A percentile compares a stretch with the other conserved stretches of the same genome.
Evolutionary conservation across 192 early-diverging fungal species (phyloP).

Genomic region (Phlyctochytrium bullatum): DNA sequence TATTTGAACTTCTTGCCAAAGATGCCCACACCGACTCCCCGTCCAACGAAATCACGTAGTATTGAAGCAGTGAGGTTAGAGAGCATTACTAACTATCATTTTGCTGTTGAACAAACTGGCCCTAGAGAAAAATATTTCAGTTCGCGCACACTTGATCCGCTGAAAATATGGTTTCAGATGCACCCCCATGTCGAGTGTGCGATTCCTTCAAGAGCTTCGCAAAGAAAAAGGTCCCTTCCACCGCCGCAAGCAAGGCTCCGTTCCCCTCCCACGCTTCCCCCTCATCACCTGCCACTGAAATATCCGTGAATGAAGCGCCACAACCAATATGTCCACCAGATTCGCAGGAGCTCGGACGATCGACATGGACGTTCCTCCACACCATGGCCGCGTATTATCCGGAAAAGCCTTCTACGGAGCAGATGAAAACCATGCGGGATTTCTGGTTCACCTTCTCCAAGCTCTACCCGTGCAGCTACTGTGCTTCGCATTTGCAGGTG

Average conservation of each 20-base stretch:
- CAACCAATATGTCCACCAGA: conserved; percentile 71
- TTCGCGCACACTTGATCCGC: too few species aligned
- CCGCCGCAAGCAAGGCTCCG: neutral
- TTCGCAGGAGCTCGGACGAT: conserved; percentile 71
- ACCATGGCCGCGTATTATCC: conserved; percentile 98
- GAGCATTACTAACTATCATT: too few species aligned
- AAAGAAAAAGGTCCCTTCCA: conserved; percentile 12
- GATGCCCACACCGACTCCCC: too few species aligned
- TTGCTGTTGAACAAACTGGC: too few species aligned
- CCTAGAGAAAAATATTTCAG: too few species aligned
- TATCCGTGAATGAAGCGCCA: too few species aligned
- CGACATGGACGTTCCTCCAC: conserved; percentile 98
- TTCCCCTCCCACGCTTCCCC: conserved; percentile 2
- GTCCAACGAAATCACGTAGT: too few species aligned
- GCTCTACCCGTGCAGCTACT: conserved; percentile 91
- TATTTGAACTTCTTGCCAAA: too few species aligned
- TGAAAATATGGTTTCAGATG: too few species aligned
- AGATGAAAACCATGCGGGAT: conserved; percentile 73
- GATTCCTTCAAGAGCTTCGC: conserved; percentile 22
- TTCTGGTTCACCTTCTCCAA: conserved; percentile 72
- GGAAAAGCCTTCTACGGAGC: conserved; percentile 60
- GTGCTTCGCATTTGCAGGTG: conserved; percentile 78
- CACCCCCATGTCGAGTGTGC: conserved; percentile 21
- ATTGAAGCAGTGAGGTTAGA: too few species aligned
- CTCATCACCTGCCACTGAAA: neutral